phyloP scores from a whole-genome alignment of 2,329 filamentous ascomycete genomes.

The Calonectria crousiana region DNA sequence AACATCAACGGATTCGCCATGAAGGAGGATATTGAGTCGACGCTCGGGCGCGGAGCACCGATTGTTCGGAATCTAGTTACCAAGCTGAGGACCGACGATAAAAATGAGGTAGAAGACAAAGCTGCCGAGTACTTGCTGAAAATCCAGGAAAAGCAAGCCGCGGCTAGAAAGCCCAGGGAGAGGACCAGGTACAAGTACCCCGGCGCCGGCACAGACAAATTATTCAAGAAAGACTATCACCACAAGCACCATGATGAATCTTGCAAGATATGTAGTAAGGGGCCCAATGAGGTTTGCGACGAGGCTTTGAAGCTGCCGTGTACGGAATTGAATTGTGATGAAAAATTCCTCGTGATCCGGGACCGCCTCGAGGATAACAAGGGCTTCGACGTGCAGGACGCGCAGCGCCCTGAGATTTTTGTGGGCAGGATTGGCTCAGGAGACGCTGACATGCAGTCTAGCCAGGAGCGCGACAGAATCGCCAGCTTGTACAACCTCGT shows the following conservation, averaged over 20 bases:
- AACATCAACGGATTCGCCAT: slow-evolving; percentile 35
- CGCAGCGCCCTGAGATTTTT: slow-evolving; percentile 39
- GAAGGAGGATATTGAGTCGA: slow-evolving; percentile 41
- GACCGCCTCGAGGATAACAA: neutral
- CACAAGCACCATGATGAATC: slow-evolving; percentile 18
- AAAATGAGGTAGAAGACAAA: neutral
- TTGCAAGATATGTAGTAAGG: neutral
- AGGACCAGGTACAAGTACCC: slow-evolving; percentile 39
- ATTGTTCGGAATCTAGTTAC: slow-evolving; percentile 4
- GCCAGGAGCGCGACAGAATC: slow-evolving; percentile 49
- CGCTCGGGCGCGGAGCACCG: slow-evolving; percentile 24
- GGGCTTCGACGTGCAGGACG: neutral
- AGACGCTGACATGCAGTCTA: slow-evolving; percentile 53
- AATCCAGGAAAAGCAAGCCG: neutral
- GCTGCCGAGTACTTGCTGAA: neutral
- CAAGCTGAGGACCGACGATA: neutral
- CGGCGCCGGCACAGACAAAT: slow-evolving; percentile 38
- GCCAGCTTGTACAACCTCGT: slow-evolving; percentile 36
- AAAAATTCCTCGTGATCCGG: neutral
- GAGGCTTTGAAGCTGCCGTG: neutral
- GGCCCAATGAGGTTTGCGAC: neutral
- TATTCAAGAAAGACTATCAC: slow-evolving; percentile 27
- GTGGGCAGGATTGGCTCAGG: slow-evolving; percentile 53
- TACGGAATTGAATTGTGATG: slow-evolving; percentile 12
- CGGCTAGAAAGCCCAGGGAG: neutral